These are phyloP conservation scores for Amaranthus cruentus DNA, from an alignment of 148 eudicot genomes.

Conservation along the genomic window DNA sequence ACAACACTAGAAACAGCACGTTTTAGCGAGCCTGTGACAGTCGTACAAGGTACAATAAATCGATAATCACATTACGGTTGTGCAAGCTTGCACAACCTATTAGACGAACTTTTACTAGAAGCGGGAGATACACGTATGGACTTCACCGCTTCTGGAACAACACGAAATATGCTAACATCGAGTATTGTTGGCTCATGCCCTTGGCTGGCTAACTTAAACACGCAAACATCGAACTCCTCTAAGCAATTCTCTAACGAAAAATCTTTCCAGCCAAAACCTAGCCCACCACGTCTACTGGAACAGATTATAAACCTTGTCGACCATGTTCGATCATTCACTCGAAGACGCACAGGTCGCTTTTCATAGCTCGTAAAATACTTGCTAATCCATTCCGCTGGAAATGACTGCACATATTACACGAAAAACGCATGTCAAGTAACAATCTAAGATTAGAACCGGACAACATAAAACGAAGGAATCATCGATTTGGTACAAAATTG, in stretches of 20 bases:
- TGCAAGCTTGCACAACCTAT: no score
- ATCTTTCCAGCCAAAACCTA: constrained; percentile 28
- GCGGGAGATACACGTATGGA: not conserved
- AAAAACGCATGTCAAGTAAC: no score
- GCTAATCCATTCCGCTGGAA: constrained; percentile 31
- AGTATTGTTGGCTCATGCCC: constrained; percentile 19
- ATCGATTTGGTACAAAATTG: no score
- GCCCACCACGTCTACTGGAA: constrained; percentile 22
- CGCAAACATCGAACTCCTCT: constrained; percentile 27
- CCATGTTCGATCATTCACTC: constrained; percentile 17
- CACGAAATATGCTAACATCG: constrained; percentile 20
- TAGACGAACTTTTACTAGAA: not conserved
- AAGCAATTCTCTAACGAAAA: constrained; percentile 25
- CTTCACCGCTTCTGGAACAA: constrained; percentile 4
- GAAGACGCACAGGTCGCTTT: constrained; percentile 20
- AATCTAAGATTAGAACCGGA: no score
- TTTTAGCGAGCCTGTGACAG: not conserved
- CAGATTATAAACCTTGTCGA: constrained; percentile 13
- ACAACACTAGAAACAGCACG: not conserved
- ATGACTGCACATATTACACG: constrained; percentile 10
- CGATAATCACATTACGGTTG: no score
- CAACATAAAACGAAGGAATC: no score
- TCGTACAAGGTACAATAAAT: no score
- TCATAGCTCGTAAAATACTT: constrained; percentile 7
- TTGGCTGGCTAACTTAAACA: constrained; percentile 24